Percentiles rank a stretch among this genome's conserved stretches.
phyloP scores from a whole-genome alignment of 2,329 filamentous ascomycete genomes.

The Cercospora sp. region DNA sequence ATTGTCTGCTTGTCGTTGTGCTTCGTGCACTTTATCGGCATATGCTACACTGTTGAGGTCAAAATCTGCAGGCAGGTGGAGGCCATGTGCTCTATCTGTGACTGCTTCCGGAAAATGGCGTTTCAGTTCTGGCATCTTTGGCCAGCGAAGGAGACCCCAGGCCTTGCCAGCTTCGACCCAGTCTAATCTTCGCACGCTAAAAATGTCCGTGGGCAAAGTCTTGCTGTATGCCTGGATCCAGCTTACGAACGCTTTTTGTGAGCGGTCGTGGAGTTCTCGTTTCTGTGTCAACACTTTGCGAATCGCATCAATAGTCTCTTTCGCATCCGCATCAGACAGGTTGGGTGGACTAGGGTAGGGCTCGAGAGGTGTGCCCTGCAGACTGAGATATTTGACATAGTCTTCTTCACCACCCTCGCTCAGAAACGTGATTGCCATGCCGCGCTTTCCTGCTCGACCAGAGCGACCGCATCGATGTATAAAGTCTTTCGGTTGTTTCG shows the following conservation, averaged over 20 bases:
- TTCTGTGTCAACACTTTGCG: slow-evolving; percentile 61
- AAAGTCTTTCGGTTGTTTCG: slow-evolving; percentile 83
- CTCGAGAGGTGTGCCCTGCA: slow-evolving; percentile 40
- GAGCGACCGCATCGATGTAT: slow-evolving; percentile 66
- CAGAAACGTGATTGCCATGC: slow-evolving; percentile 81
- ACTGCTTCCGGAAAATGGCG: slow-evolving; percentile 41
- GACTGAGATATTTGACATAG: slow-evolving; percentile 76
- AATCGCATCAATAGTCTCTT: slow-evolving; percentile 59
- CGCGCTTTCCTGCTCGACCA: slow-evolving; percentile 65
- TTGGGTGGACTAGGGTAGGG: slow-evolving; percentile 44
- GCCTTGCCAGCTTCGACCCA: slow-evolving; percentile 79
- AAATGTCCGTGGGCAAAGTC: slow-evolving; percentile 88
- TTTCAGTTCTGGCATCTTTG: slow-evolving; percentile 84
- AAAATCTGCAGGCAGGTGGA: slow-evolving; percentile 36
- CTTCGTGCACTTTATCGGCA: slow-evolving; percentile 49
- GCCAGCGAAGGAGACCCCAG: slow-evolving; percentile 84
- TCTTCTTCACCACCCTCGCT: slow-evolving; percentile 84
- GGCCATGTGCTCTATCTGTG: slow-evolving; percentile 45
- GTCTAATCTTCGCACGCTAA: slow-evolving; percentile 76
- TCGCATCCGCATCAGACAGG: slow-evolving; percentile 61
- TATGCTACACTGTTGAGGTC: slow-evolving; percentile 46
- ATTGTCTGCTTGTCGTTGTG: slow-evolving; percentile 43
- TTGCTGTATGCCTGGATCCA: slow-evolving; percentile 91
- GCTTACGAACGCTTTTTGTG: slow-evolving; percentile 86
- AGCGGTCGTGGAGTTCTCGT: slow-evolving; percentile 77